Base-by-base conservation (phyloP, 176 grass and related monocot genomes). In the Secale cereale region DNA sequence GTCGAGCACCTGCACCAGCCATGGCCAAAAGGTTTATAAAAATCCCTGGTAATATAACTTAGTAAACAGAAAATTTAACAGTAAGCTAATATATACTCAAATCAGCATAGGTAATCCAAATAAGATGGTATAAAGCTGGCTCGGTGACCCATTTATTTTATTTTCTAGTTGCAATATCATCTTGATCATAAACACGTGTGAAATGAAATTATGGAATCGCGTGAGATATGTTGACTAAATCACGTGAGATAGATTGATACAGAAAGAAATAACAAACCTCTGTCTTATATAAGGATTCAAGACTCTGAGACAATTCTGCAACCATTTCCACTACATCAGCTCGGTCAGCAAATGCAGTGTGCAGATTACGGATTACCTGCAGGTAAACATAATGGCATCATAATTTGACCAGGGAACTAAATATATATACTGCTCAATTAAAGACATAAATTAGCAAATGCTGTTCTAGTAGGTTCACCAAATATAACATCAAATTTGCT, bases 361-460 rank as follows among this genome's bases (percentile, higher is more conserved):
- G 86, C 60, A 95, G 87, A 85, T 98, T 98, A 82, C 39, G 77
- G 63, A 95, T 90, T 83, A 98, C 96, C 96, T 98, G 85, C 78
- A 92, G 65, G 26, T 39, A 67, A 79, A 68, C 48, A 81, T 66
- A 56, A 82, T 20, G 19, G n/a, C 28, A 52, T 43, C 80, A 91
- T 80, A 84, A 74, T 76, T 79, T 86, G 46, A 86, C 59, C 14
- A 78, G 22, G 13, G 45, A 75, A 83, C n/a, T 39, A 60, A 29
- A 52, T 52, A 52, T 52, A 52, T 52, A 52, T 52, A 52, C 2
- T 77, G 37, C 74, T 70, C 50, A 30, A 15, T 62, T 37, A 70
- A 37, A 12, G 4, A 72, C n/a, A 63, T 41, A 81, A 50, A 77
- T 76, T 33, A 57, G 6, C 29, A 63, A 54, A 77, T 59, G 39